phyloP scores from a whole-genome alignment of 2,329 filamentous ascomycete genomes.

The Teratosphaeria viscida region DNA sequence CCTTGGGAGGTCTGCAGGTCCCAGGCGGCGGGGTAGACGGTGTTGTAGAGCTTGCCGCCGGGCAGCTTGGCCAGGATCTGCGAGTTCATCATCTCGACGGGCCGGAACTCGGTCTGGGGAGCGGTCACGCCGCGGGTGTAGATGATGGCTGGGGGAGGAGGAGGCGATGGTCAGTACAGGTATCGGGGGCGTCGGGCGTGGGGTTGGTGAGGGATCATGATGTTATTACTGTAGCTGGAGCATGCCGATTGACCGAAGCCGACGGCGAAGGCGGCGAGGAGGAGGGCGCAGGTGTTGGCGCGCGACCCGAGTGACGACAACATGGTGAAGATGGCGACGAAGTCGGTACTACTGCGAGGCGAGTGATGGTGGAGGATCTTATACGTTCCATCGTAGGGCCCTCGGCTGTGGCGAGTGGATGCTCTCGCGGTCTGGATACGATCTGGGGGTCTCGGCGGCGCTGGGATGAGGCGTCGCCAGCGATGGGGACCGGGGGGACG shows the following conservation, averaged over 20 bases:
- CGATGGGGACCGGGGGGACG: too few species aligned
- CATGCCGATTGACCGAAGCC: not conserved
- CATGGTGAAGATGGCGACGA: too few species aligned
- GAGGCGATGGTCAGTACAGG: not conserved
- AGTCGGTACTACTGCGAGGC: too few species aligned
- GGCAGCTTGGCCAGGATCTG: conserved; percentile 17
- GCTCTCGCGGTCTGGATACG: not conserved
- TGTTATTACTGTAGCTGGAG: not conserved
- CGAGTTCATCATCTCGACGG: conserved; percentile 27
- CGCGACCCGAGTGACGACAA: too few species aligned
- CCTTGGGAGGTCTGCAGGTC: conserved; percentile 20
- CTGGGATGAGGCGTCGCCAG: not conserved
- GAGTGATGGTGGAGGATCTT: not conserved
- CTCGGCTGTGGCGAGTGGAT: not conserved
- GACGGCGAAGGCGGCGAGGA: not conserved
- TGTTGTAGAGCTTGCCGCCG: conserved; percentile 27
- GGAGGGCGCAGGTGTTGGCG: not conserved
- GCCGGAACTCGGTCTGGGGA: conserved; percentile 14
- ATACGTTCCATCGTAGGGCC: not conserved
- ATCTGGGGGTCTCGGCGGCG: not conserved
- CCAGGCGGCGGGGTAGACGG: conserved; percentile 23
- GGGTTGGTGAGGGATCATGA: too few species aligned
- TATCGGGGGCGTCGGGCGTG: too few species aligned
- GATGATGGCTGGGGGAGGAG: conserved; percentile 11
- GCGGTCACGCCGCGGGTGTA: conserved; percentile 18